Evolutionary conservation across 129 eudicot genomes (phyloP), one percentile per base, ranked within the genome.

Genomic region (Deinandra increscens): DNA sequence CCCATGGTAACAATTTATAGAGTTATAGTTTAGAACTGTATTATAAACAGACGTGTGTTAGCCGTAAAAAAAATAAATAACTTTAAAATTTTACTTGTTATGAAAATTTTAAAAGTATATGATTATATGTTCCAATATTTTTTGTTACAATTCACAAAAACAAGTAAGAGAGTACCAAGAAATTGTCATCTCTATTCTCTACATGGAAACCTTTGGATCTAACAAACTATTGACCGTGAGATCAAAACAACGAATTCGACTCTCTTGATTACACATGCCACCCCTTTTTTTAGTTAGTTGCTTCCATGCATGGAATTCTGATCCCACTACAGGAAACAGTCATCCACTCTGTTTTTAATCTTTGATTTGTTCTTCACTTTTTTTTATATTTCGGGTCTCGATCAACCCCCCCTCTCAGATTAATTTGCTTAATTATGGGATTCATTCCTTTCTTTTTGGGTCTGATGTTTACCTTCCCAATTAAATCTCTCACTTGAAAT

Each of bases 271-370:
- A 81, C 96, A 85, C 91, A 85, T 82, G 84, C 81, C 67, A 59
- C 51, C 75, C 73, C 63, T 38, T 34, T 17, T 68, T 68, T 49
- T 38, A 41, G 31, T 53, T 18, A 54, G 70, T 81, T 71, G 66
- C 76, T 81, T 74, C 79, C 96, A 81, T 88, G 96, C 96, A 88
- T 88, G 91, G 77, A 79, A 78, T 85, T 82, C 84, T 80, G 80
- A 78, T 70, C 81, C 71, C 75, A 73, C 78, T 66, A 65, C 64
- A 74, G 59, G 87, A 81, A 85, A 69, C 80, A 81, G 89, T 86
- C 91, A 81, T 83, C 43, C n/a, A 79, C 53, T 76, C 61, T 64
- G 77, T 75, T 82, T 85, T 43, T 19, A 0, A 71, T 70, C 62
- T 75, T 81, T 85, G 83, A 80, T 82, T 75, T 64, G 72, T 80